Conservation (phyloP, 2,329 filamentous ascomycete species). For the Penicillium rolfsii region DNA sequence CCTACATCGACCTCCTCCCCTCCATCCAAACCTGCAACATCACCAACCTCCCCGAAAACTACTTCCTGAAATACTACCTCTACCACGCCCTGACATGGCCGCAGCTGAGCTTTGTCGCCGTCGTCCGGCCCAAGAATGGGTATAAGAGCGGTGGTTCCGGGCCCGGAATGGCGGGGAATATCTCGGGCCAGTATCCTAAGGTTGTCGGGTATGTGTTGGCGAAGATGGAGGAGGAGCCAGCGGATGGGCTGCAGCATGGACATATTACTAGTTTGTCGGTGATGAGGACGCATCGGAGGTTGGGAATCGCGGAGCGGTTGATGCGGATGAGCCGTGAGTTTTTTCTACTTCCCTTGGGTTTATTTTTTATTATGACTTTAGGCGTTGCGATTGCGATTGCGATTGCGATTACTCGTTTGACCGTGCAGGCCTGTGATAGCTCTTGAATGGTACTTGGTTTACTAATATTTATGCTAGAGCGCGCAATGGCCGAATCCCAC, state of each 20-base stretch:
- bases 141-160: slow-evolving; percentile 68
- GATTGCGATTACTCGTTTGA: neutral
- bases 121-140: slow-evolving; percentile 79
- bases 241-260: slow-evolving; percentile 87
- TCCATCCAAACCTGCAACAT: slow-evolving; percentile 97
- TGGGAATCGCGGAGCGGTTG: slow-evolving; percentile 94
- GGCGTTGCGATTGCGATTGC: neutral
- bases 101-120: slow-evolving; percentile 93
- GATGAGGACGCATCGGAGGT: slow-evolving; percentile 88
- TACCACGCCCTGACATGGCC: slow-evolving; percentile 99
- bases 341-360: neutral
- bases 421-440: neutral
- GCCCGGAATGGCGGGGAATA: slow-evolving; percentile 24
- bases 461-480: slow-evolving; percentile 58
- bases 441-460: neutral
- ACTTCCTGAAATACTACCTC: slow-evolving; percentile 99
- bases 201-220: slow-evolving; percentile 99
- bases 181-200: slow-evolving; percentile 72
- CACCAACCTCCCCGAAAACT: slow-evolving; percentile 98
- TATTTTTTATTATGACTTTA: slow-evolving; percentile 5
- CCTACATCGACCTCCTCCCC: slow-evolving; percentile 81
- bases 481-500: slow-evolving; percentile 96
- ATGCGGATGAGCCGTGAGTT: slow-evolving; percentile 90
- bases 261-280: slow-evolving; percentile 95
- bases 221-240: slow-evolving; percentile 98